Conservation (phyloP, 2,329 filamentous ascomycete genomes). For the Sclerotinia sclerotiorum region DNA sequence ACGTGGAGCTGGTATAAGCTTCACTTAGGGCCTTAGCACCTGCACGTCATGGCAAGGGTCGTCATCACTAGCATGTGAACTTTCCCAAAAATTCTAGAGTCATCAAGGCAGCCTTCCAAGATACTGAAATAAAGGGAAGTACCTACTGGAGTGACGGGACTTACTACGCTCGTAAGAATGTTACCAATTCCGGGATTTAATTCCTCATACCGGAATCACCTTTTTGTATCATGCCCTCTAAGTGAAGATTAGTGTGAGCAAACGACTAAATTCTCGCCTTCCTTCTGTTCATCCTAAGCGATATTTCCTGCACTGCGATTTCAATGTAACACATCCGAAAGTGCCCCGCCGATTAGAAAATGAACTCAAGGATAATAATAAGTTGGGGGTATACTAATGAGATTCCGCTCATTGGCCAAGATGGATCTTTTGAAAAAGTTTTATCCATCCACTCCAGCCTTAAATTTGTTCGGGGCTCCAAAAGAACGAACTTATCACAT, state of each 20-base stretch:
- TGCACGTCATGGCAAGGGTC: conserved; percentile 4
- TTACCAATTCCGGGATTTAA: too few species aligned
- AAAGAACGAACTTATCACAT: not conserved
- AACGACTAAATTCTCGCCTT: not conserved
- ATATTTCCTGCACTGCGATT: not conserved
- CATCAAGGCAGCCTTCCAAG: not conserved
- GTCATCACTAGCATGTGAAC: not conserved
- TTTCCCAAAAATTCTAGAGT: not conserved
- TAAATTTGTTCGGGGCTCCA: not conserved
- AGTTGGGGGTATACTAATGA: not conserved
- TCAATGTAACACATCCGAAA: not conserved
- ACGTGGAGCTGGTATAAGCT: not conserved
- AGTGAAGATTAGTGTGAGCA: not conserved
- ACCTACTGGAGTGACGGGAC: too few species aligned
- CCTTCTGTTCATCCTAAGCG: not conserved
- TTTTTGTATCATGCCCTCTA: not conserved
- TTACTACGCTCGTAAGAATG: too few species aligned
- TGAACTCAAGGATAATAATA: not conserved
- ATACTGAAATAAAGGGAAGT: not conserved
- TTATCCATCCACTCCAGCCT: conserved; percentile 13
- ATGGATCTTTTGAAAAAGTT: not conserved
- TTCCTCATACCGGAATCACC: too few species aligned
- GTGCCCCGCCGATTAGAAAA: not conserved
- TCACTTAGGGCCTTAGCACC: not conserved
- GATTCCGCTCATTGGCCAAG: not conserved